phyloP scores from a whole-genome alignment of 257 asterid species.

The Striga asiatica region DNA sequence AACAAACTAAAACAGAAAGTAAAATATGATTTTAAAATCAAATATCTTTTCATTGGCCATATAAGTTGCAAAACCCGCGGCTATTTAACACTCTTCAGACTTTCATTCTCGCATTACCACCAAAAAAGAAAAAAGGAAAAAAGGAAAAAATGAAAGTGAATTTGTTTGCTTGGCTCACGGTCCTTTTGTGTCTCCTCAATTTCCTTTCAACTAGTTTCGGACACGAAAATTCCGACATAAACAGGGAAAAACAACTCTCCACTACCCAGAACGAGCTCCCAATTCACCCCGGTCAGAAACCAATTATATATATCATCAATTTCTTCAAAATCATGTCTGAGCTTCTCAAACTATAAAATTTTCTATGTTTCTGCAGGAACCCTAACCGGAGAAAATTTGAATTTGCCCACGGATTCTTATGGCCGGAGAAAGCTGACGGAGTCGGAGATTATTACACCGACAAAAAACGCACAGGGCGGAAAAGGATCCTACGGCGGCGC shows the following conservation, averaged over 20 bases:
- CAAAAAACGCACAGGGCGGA: not conserved
- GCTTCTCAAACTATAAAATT: not conserved
- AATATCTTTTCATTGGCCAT: no score
- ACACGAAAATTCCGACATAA: not conserved
- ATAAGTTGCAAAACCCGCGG: no score
- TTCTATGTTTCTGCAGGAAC: not conserved
- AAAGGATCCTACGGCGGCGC: not conserved
- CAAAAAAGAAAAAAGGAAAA: not conserved
- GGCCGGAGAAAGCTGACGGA: not conserved
- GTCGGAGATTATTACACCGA: not conserved
- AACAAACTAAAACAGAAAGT: no score
- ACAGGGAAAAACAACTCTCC: not conserved
- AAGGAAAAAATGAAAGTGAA: no score
- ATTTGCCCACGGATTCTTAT: not conserved
- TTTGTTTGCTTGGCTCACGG: not conserved
- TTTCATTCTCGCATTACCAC: not conserved
- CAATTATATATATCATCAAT: not conserved
- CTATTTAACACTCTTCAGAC: not conserved
- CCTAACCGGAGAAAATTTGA: not conserved
- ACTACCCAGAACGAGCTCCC: not conserved
- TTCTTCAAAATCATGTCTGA: no score
- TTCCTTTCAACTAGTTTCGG: not conserved
- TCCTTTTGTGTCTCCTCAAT: not conserved
- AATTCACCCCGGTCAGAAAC: not conserved
- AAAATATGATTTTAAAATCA: no score